Evolutionary conservation across 495 filamentous ascomycete species (phyloP).

Genomic region (Podospora tetraspora): DNA sequence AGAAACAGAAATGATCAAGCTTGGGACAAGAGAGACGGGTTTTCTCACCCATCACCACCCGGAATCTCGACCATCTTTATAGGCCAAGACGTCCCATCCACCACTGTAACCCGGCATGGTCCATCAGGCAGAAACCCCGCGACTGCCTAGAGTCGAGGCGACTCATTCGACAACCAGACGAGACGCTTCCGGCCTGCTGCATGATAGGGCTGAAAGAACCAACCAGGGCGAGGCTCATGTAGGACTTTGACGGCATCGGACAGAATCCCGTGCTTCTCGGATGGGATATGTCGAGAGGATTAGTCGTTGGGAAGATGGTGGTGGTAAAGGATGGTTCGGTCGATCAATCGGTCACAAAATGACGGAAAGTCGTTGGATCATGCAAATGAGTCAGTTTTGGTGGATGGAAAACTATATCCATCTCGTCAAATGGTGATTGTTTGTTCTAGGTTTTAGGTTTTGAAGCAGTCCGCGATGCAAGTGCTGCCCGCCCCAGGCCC

Average conservation of each 20-base stretch:
- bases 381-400: neutral
- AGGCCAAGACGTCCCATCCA: neutral
- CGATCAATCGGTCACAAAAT: neutral
- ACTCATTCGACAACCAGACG: neutral
- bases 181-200: neutral
- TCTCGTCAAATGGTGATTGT: too few species aligned
- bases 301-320: neutral
- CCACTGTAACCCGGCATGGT: neutral
- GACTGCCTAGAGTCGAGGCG: neutral
- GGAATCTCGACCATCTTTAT: neutral
- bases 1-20: neutral
- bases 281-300: neutral
- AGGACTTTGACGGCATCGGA: neutral
- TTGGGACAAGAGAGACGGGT: neutral
- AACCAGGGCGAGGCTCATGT: neutral
- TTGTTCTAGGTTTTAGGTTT: too few species aligned
- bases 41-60: neutral
- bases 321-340: neutral
- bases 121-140: neutral
- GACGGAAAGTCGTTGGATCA: neutral
- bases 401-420: neutral
- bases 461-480: too few species aligned
- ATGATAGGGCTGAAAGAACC: neutral
- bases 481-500: too few species aligned
- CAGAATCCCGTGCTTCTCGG: neutral